phyloP scores from a whole-genome alignment of 306 rosid genomes.

The Pyrus betulifolia region DNA sequence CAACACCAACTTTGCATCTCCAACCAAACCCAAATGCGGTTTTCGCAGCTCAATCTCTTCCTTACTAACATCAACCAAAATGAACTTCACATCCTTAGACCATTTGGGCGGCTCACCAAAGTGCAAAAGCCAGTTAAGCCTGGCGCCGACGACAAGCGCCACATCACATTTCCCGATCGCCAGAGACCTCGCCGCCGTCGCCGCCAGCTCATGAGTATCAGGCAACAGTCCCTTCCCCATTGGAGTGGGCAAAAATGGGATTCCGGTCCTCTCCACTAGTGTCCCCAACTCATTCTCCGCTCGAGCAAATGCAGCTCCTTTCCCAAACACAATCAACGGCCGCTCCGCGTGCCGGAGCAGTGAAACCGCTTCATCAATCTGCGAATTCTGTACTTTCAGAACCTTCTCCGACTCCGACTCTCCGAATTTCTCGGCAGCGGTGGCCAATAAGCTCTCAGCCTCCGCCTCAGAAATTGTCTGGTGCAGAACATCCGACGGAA shows the following conservation, averaged over 20 bases:
- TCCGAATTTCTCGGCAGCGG: constrained; percentile 30
- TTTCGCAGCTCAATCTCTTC: constrained; percentile 80
- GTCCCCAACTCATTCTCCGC: constrained; percentile 55
- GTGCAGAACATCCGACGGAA: constrained; percentile 78
- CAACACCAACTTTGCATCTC: constrained; percentile 67
- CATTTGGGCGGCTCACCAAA: constrained; percentile 94
- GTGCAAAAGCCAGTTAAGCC: constrained; percentile 84
- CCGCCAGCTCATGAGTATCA: constrained; percentile 74
- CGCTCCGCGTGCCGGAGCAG: constrained; percentile 56
- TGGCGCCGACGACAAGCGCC: constrained; percentile 79
- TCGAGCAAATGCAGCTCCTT: constrained; percentile 83
- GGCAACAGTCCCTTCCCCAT: constrained; percentile 89
- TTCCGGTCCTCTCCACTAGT: constrained; percentile 72
- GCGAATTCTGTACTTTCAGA: constrained; percentile 4
- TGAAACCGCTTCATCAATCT: constrained; percentile 44
- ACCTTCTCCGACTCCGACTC: constrained; percentile 1
- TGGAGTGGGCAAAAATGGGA: constrained; percentile 92
- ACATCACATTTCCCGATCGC: constrained; percentile 93
- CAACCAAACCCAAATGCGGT: constrained; percentile 71
- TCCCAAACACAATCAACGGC: constrained; percentile 82
- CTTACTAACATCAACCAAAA: constrained; percentile 60
- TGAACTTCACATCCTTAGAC: constrained; percentile 75
- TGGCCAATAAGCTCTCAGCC: constrained; percentile 45
- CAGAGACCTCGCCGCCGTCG: constrained; percentile 82
- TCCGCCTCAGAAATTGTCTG: constrained; percentile 50